Base-by-base conservation (phyloP, 805 yeast species). In the Metschnikowia aberdeeniae region DNA sequence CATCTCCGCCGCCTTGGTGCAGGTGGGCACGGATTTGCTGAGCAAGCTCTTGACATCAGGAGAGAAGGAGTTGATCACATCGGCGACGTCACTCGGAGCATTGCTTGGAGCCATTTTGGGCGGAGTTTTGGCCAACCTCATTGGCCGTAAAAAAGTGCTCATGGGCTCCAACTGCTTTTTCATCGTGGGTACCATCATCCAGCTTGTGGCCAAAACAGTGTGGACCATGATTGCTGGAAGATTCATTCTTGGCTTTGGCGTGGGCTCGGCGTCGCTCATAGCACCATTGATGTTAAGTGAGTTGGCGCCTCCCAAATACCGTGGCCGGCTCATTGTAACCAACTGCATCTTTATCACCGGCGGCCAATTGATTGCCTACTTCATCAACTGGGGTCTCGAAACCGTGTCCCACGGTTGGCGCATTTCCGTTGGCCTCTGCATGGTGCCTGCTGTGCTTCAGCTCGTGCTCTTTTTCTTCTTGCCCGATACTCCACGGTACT, bases 61-160 rank as follows among this genome's bases (percentile, higher is more conserved):
- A 38, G 82, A 89, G 55, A 86, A 88, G 66, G 96, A 90, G 68
- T 71, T 87, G 52, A 89, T 93, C 57, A 93, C 98, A 0, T 84
- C 96, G 9, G 96, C 97, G 11, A 92, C 98, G 0, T 88, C 97
- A 0, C 71, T 92, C 24, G 99, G 98, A 49, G 98, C 98, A 1
- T 69, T 92, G 35, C 69, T 92, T 20, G 86, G 93, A 6, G 81
- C 96, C 5, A 50, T 86, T 11, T 53, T 80, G 35, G 95, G 96
- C 3, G 99, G 98, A 40, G 64, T 83, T 0, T 62, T 80, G 27
- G 97, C 97, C 36, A 97, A 92, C 60, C 58, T 78, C 27, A 67
- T 85, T 51, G 99, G 99, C 31, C 80, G 98, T 56, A 89, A 84
- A 60, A 84, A 86, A 48, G 86, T 89, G 43, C 75, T 93, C 41